phyloP scores from a whole-genome alignment of 1,284 basidiomycete genomes.

The Mycena sp. region DNA sequence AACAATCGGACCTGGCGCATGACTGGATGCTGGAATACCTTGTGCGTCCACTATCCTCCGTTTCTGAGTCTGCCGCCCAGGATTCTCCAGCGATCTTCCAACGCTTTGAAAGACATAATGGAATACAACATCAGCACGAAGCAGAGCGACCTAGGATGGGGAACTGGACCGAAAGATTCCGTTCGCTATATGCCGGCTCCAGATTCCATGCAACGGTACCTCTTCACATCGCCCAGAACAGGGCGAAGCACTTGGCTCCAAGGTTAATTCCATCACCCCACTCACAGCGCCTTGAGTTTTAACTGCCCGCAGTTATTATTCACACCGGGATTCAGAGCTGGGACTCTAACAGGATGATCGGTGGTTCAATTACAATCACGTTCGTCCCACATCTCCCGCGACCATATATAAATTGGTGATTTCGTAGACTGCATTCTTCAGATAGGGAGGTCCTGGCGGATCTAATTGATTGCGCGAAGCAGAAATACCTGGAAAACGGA shows the following conservation, averaged over 20 bases:
- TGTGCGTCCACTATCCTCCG: not conserved
- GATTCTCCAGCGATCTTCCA: conserved; percentile 5
- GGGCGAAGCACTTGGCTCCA: conserved; percentile 24
- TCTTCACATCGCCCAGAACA: conserved; percentile 16
- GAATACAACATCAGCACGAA: conserved; percentile 20
- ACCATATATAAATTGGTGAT: not conserved
- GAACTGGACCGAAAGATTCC: conserved; percentile 8
- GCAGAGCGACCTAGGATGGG: conserved; percentile 20
- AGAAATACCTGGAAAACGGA: conserved; percentile 10
- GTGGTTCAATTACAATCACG: conserved; percentile 15
- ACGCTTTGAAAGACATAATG: conserved; percentile 15
- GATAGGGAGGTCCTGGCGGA: conserved; percentile 19
- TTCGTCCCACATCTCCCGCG: not conserved
- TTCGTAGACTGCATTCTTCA: conserved; percentile 16
- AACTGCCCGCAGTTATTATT: not conserved
- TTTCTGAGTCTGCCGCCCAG: not conserved
- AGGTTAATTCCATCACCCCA: not conserved
- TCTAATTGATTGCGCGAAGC: conserved; percentile 16
- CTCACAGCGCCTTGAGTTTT: not conserved
- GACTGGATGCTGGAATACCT: conserved; percentile 29
- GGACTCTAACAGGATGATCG: not conserved
- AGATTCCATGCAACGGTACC: conserved; percentile 15
- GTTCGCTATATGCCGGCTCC: conserved; percentile 19
- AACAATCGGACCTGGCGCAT: conserved; percentile 17
- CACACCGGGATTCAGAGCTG: conserved; percentile 13